Conservation (phyloP, 331 rosid species). For the Malus hybrid region DNA sequence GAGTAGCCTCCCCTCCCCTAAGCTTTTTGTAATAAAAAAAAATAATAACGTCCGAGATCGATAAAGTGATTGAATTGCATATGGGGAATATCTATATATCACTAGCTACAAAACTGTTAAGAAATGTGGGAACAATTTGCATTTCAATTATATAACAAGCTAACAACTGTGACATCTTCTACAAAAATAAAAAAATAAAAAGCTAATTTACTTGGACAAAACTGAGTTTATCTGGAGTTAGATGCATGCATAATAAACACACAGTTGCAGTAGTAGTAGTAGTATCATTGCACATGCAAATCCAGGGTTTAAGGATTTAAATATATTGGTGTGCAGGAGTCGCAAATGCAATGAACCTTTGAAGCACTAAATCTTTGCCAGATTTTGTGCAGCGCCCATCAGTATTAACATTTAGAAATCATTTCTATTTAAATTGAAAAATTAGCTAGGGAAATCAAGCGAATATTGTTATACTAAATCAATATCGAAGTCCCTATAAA, state of each 20-base stretch:
- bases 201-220: background rate
- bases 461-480: too few relatives aligned
- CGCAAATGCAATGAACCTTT: slow-evolving; percentile 1
- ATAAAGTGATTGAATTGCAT: background rate
- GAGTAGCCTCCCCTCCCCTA: too few relatives aligned
- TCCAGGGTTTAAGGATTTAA: background rate
- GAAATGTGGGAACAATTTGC: background rate
- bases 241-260: background rate
- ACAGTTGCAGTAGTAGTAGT: background rate
- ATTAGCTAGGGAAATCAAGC: background rate
- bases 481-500: background rate
- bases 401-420: background rate
- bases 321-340: background rate
- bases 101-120: background rate
- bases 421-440: background rate
- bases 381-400: background rate
- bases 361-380: background rate
- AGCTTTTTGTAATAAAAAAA: too few relatives aligned
- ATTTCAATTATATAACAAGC: background rate
- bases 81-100: background rate
- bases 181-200: too few relatives aligned
- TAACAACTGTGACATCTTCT: background rate
- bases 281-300: slow-evolving; percentile 1
- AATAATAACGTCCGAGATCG: background rate
- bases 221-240: background rate